These are phyloP conservation scores for Pseudogymnoascus sp. DNA, from an alignment of 2,329 filamentous ascomycete genomes.

Conservation along the genomic window DNA sequence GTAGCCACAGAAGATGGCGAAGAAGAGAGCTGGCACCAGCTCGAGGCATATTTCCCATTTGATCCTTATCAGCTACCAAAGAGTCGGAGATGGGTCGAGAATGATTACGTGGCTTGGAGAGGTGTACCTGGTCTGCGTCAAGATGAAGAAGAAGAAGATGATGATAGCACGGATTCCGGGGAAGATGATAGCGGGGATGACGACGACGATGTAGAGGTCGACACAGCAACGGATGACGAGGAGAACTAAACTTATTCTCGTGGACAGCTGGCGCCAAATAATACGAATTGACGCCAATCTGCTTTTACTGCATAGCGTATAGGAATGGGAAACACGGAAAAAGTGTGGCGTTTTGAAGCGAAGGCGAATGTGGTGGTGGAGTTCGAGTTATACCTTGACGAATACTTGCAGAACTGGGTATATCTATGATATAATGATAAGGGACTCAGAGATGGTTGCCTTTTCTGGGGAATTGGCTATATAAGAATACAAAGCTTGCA, in stretches of 20 bases:
- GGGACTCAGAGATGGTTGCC: not conserved
- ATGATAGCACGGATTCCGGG: slow-evolving; percentile 42
- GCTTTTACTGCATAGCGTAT: slow-evolving; percentile 6
- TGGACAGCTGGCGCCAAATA: not conserved
- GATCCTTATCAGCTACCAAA: slow-evolving; percentile 88
- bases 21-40: slow-evolving; percentile 70
- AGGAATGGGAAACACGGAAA: slow-evolving; percentile 7
- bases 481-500: slow-evolving; percentile 3
- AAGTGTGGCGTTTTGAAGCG: slow-evolving; percentile 8
- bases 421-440: slow-evolving; percentile 1
- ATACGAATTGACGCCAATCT: slow-evolving; percentile 1
- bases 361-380: not conserved
- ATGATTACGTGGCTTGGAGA: slow-evolving; percentile 76
- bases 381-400: slow-evolving; percentile 5
- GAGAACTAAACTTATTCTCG: not conserved
- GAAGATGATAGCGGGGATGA: not conserved
- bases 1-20: slow-evolving; percentile 32
- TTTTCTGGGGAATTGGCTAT: not conserved
- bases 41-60: slow-evolving; percentile 95
- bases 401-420: not conserved
- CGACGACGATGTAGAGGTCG: not conserved
- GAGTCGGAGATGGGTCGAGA: slow-evolving; percentile 81
- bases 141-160: slow-evolving; percentile 48
- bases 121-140: slow-evolving; percentile 64
- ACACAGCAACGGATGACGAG: slow-evolving; percentile 7